phyloP scores from a whole-genome alignment of 2,329 filamentous ascomycete species.

The Metarhizium brunneum region DNA sequence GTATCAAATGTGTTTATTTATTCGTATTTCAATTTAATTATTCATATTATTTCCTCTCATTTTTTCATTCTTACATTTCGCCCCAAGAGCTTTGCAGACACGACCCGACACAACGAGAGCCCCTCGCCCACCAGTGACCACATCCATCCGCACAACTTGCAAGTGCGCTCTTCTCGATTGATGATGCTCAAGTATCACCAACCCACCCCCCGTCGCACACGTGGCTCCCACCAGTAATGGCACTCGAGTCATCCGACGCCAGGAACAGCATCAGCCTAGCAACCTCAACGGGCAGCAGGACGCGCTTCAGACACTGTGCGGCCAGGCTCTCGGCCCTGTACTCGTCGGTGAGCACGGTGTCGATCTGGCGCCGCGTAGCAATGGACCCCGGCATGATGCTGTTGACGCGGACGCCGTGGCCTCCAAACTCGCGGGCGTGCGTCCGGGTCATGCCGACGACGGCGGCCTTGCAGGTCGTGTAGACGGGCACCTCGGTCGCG shows the following conservation, averaged over 20 bases:
- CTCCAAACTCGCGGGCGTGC: constrained; percentile 43
- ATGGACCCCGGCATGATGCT: constrained; percentile 40
- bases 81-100: too few species aligned
- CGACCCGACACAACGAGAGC: too few species aligned
- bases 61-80: too few species aligned
- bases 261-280: constrained; percentile 36
- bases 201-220: constrained; percentile 24
- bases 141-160: neutral
- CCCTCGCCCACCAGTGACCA: too few species aligned
- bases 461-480: constrained; percentile 43
- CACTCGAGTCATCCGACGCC: constrained; percentile 35
- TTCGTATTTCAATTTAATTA: too few species aligned
- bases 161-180: neutral
- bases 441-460: constrained; percentile 46
- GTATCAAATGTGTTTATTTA: too few species aligned
- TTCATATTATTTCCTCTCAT: neutral
- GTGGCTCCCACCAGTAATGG: constrained; percentile 32
- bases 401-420: constrained; percentile 36
- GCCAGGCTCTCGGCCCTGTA: constrained; percentile 27
- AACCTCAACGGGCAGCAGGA: constrained; percentile 32
- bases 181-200: constrained; percentile 4
- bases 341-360: constrained; percentile 33
- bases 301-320: constrained; percentile 32
- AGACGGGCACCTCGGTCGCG: constrained; percentile 36
- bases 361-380: constrained; percentile 33